Evolutionary conservation across 2,329 filamentous ascomycete genomes (phyloP).

Genomic region (Ceratocystis cacaofunesta): DNA sequence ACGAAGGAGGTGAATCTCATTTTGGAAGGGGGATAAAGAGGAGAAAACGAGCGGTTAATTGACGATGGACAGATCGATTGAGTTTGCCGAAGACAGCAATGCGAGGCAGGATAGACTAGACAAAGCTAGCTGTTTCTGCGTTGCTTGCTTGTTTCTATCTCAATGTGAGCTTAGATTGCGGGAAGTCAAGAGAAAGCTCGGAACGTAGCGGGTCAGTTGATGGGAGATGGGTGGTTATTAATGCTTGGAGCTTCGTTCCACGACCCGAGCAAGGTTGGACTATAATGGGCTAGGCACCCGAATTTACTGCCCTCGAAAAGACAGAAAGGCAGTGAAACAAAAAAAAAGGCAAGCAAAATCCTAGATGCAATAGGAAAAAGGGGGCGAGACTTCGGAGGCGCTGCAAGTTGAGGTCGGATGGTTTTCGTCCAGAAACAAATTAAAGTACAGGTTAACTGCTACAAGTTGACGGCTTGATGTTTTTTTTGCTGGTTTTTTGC

Average conservation of each 20-base stretch:
- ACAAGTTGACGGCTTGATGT: background rate
- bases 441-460: background rate
- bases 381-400: background rate
- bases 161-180: background rate
- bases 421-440: conserved; percentile 1
- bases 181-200: background rate
- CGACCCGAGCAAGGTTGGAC: background rate
- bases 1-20: conserved; percentile 32
- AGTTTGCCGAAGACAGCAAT: background rate
- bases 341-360: background rate
- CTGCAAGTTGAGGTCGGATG: background rate
- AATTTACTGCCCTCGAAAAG: background rate
- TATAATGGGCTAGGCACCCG: conserved; percentile 1
- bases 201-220: background rate
- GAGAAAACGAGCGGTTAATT: background rate
- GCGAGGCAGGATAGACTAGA: background rate
- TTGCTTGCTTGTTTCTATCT: background rate
- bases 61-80: background rate
- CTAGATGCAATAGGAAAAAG: background rate
- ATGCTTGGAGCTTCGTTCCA: background rate
- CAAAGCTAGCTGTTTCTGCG: background rate
- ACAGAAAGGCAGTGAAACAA: background rate
- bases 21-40: conserved; percentile 8
- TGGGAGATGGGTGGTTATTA: conserved; percentile 1
- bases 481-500: background rate